Percentiles rank a stretch among this genome's conserved stretches.
Conservation (phyloP, 306 rosid genomes). For the Rubus idaeus region DNA sequence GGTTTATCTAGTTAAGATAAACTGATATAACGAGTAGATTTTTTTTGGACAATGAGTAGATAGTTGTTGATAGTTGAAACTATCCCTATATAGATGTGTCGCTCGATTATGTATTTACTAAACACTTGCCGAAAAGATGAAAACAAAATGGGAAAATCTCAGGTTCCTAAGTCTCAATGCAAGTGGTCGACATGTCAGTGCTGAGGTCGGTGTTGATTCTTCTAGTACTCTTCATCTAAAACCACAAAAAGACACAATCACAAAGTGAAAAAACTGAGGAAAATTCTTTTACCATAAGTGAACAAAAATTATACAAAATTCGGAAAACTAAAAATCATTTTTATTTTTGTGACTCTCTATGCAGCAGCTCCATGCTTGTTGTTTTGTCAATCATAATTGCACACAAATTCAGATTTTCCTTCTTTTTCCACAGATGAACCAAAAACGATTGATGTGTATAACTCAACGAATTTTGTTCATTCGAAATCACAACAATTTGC, state of each 20-base stretch:
- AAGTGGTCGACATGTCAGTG: neutral
- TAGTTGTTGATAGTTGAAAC: no score
- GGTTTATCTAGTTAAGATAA: no score
- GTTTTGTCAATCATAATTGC: neutral
- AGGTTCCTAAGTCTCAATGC: neutral
- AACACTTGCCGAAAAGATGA: neutral
- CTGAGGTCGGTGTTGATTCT: neutral
- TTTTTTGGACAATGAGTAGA: no score
- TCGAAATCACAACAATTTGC: conserved; percentile 27
- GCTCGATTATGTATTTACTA: neutral
- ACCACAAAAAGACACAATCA: neutral
- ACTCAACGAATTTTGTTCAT: conserved; percentile 3
- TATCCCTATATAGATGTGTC: neutral
- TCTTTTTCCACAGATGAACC: neutral
- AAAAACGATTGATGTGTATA: conserved; percentile 32
- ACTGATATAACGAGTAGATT: no score
- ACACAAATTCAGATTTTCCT: neutral
- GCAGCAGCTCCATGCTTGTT: neutral
- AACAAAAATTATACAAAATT: neutral
- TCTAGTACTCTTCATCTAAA: neutral
- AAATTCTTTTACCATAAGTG: neutral
- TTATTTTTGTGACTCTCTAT: conserved; percentile 11
- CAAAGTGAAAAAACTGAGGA: neutral
- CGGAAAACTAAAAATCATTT: neutral
- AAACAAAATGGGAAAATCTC: neutral